phyloP scores from a whole-genome alignment of 306 rosid species.

The Ziziphus jujuba region DNA sequence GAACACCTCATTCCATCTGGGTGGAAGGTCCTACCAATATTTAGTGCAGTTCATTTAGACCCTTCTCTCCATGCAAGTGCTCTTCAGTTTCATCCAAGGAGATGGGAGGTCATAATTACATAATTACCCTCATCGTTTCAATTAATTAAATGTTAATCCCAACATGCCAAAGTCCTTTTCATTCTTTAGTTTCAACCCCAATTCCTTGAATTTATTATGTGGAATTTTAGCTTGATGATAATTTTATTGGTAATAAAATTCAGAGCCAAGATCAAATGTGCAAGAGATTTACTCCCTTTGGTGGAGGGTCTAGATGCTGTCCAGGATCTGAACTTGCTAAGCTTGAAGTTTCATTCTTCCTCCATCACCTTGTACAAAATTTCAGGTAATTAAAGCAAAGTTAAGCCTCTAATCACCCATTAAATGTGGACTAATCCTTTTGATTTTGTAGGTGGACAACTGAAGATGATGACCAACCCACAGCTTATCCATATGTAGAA shows the following conservation, averaged over 20 bases:
- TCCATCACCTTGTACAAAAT: conserved; percentile 40
- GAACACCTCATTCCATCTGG: conserved; percentile 35
- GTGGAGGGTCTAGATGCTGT: conserved; percentile 41
- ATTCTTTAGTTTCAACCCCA: not conserved
- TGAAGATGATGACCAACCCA: conserved; percentile 30
- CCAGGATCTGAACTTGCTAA: conserved; percentile 38
- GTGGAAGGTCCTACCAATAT: conserved; percentile 40
- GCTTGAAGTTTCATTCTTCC: conserved; percentile 36
- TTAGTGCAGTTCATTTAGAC: conserved; percentile 40
- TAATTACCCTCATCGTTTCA: not conserved
- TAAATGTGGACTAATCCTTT: not conserved
- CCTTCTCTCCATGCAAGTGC: conserved; percentile 34
- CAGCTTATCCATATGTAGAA: conserved; percentile 40
- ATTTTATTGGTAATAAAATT: not conserved
- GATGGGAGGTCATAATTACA: conserved; percentile 33
- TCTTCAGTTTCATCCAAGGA: conserved; percentile 37
- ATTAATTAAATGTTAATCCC: not conserved
- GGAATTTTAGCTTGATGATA: not conserved
- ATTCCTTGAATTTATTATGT: no score
- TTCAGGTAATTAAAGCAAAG: conserved; percentile 19
- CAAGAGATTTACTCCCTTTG: conserved; percentile 41
- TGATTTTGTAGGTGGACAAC: conserved; percentile 34
- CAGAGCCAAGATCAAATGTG: conserved; percentile 30
- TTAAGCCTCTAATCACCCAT: no score
- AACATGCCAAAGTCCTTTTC: not conserved